These are phyloP conservation scores for Suillus sp. DNA, from an alignment of 768 basidiomycete genomes.

Conservation along the genomic window DNA sequence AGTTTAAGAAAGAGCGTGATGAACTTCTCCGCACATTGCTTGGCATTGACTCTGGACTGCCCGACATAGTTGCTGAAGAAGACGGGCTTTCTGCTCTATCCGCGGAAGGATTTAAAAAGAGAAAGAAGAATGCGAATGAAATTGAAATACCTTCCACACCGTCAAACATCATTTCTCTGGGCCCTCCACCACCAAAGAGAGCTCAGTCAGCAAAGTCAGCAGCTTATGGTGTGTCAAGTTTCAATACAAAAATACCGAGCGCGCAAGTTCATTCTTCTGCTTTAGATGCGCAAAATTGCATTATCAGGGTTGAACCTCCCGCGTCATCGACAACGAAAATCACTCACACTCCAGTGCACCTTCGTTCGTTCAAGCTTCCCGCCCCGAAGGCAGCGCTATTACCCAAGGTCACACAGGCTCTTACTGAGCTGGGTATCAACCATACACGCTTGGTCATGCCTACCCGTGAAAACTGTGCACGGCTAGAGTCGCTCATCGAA, in stretches of 20 bases:
- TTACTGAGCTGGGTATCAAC: constrained; percentile 76
- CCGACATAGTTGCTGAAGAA: constrained; percentile 65
- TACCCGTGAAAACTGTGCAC: constrained; percentile 76
- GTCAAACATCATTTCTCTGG: constrained; percentile 39
- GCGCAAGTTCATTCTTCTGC: constrained; percentile 20
- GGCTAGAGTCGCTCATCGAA: constrained; percentile 73
- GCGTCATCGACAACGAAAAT: constrained; percentile 59
- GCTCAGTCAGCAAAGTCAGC: constrained; percentile 54
- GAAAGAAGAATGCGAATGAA: constrained; percentile 43
- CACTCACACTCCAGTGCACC: constrained; percentile 75
- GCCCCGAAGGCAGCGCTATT: constrained; percentile 72
- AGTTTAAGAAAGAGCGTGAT: constrained; percentile 86
- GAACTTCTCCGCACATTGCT: constrained; percentile 81
- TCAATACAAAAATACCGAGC: neutral
- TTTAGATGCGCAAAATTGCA: constrained; percentile 71
- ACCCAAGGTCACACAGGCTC: constrained; percentile 74
- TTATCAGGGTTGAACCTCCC: constrained; percentile 64
- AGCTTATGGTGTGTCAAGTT: constrained; percentile 51
- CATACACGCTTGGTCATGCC: constrained; percentile 90
- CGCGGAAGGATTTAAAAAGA: constrained; percentile 55
- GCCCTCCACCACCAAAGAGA: constrained; percentile 39
- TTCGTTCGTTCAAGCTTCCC: constrained; percentile 88
- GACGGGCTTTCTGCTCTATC: constrained; percentile 54
- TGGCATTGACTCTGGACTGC: constrained; percentile 85
- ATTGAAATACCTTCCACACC: constrained; percentile 37